Conservation (phyloP, 345 rosid species). For the Salix exigua region DNA sequence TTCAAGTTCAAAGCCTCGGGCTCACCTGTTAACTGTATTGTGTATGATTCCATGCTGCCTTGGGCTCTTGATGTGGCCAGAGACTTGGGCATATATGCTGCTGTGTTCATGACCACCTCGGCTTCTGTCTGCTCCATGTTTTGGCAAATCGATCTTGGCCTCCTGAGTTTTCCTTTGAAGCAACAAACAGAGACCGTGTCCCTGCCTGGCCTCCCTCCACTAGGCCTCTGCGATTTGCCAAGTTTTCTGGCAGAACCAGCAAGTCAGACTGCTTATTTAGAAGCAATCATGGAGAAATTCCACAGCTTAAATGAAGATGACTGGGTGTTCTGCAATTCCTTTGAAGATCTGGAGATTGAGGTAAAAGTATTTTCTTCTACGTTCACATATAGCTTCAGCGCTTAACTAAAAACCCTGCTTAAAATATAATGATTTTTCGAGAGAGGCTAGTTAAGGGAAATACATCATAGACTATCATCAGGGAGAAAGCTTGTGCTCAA, state of each 20-base stretch:
- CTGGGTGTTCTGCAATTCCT: slow-evolving; percentile 48
- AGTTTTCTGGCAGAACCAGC: slow-evolving; percentile 33
- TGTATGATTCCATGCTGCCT: slow-evolving; percentile 43
- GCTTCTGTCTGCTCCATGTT: slow-evolving; percentile 44
- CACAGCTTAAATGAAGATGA: slow-evolving; percentile 21
- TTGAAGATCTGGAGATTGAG: slow-evolving; percentile 45
- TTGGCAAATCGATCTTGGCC: slow-evolving; percentile 29
- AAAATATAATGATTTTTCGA: no score
- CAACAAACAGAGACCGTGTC: slow-evolving; percentile 17
- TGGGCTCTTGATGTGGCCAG: slow-evolving; percentile 53
- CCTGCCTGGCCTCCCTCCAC: slow-evolving; percentile 44
- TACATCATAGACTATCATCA: no score
- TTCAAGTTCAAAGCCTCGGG: slow-evolving; percentile 24
- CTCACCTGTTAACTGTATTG: slow-evolving; percentile 33
- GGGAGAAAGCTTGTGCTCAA: no score
- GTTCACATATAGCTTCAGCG: background rate
- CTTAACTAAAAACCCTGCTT: no score
- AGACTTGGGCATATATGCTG: slow-evolving; percentile 29
- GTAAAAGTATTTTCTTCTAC: slow-evolving; percentile 14
- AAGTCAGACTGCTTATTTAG: slow-evolving; percentile 35
- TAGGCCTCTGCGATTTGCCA: slow-evolving; percentile 33
- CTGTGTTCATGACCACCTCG: slow-evolving; percentile 41
- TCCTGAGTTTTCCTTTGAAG: slow-evolving; percentile 26
- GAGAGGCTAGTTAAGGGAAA: no score
- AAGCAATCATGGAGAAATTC: slow-evolving; percentile 27